phyloP scores from a whole-genome alignment of 2,329 filamentous ascomycete genomes.

The Aspergillus proliferans region DNA sequence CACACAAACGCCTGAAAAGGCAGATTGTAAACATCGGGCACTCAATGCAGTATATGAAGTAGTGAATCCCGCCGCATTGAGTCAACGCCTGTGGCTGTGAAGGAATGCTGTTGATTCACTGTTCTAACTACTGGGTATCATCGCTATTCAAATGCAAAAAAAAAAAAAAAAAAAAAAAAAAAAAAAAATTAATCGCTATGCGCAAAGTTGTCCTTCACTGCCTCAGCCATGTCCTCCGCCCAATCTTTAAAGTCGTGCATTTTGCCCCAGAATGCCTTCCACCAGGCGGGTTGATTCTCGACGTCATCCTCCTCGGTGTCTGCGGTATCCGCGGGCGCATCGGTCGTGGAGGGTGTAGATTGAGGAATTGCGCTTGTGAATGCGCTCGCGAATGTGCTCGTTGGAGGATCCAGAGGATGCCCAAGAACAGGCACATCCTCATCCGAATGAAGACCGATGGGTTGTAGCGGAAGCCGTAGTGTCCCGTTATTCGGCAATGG shows the following conservation, averaged over 20 bases:
- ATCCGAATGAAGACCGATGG: slow-evolving; percentile 42
- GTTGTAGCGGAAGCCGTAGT: slow-evolving; percentile 47
- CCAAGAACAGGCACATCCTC: slow-evolving; percentile 25
- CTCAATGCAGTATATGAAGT: too few relatives aligned
- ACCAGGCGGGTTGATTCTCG: slow-evolving; percentile 23
- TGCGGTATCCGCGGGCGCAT: slow-evolving; percentile 7
- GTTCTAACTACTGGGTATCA: not conserved
- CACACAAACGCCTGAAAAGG: not conserved
- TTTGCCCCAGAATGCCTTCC: slow-evolving; percentile 28
- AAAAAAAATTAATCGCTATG: slow-evolving; percentile 9
- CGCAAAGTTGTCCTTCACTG: slow-evolving; percentile 21
- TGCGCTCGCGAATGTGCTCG: slow-evolving; percentile 7
- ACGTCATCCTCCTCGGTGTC: slow-evolving; percentile 14
- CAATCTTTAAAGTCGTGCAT: slow-evolving; percentile 32
- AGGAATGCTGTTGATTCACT: not conserved
- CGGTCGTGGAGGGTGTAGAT: slow-evolving; percentile 4
- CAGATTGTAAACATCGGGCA: not conserved
- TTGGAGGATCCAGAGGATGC: slow-evolving; percentile 28
- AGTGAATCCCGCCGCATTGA: not conserved
- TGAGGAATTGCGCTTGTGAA: slow-evolving; percentile 1
- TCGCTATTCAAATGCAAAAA: not conserved
- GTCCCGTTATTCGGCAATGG: slow-evolving; percentile 85
- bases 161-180: not conserved
- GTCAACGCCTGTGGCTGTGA: not conserved
- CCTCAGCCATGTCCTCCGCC: slow-evolving; percentile 26